These are phyloP conservation scores for rapeseed (Brassica napus) DNA, from an alignment of 345 rosid genomes.

Conservation along the genomic window DNA sequence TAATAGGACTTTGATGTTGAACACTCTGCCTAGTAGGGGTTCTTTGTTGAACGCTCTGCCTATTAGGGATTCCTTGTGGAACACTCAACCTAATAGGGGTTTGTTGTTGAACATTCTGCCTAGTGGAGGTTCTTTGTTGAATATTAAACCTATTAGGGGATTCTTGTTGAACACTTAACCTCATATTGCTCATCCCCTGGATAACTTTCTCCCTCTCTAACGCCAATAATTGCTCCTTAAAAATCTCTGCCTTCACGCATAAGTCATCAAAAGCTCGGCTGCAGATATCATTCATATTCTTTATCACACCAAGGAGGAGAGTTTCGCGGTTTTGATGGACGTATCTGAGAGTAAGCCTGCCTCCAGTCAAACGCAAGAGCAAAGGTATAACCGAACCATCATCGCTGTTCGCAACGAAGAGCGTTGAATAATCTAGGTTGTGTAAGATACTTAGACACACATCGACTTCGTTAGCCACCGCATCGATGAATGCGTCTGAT, in stretches of 20 bases:
- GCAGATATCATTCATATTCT: conserved; percentile 44
- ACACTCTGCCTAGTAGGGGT: background rate
- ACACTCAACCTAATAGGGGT: background rate
- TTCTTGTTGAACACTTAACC: background rate
- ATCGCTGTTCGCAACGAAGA: background rate
- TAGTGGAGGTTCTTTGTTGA: background rate
- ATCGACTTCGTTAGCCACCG: conserved; percentile 53
- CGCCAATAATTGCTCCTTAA: background rate
- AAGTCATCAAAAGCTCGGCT: conserved; percentile 52
- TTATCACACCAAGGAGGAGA: conserved; percentile 24
- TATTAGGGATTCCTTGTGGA: background rate
- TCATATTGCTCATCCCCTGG: background rate
- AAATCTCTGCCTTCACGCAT: background rate
- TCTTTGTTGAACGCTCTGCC: background rate
- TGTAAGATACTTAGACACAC: conserved; percentile 42
- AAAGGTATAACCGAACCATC: conserved; percentile 30
- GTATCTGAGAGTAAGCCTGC: conserved; percentile 34
- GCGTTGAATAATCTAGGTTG: background rate
- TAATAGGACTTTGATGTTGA: background rate
- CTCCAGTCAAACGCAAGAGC: conserved; percentile 29
- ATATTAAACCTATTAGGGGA: background rate
- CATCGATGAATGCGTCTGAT: conserved; percentile 39
- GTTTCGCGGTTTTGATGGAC: conserved; percentile 41
- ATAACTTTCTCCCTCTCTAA: background rate
- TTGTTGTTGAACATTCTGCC: background rate